phyloP scores from a whole-genome alignment of 805 yeast genomes.

The Wickerhamomyces canadensis region DNA sequence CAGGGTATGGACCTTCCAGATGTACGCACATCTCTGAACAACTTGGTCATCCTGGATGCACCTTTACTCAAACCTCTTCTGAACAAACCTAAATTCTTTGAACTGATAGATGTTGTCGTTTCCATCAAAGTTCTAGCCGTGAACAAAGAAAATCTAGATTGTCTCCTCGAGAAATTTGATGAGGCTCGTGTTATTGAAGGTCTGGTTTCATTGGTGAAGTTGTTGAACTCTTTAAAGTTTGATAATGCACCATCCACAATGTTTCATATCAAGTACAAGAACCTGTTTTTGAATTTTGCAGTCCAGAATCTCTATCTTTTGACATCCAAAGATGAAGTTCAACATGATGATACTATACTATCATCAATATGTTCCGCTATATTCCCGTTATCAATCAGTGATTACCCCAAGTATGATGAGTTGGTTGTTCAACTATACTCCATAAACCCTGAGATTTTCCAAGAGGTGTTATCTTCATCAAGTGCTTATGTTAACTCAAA shows the following conservation, averaged over 20 bases:
- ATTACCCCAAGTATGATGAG: slow-evolving; percentile 22
- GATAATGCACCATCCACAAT: slow-evolving; percentile 21
- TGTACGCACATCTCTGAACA: slow-evolving; percentile 15
- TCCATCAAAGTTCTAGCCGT: slow-evolving; percentile 29
- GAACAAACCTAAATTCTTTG: slow-evolving; percentile 21
- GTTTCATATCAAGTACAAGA: slow-evolving; percentile 22
- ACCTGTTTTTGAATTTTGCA: slow-evolving; percentile 14
- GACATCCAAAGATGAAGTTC: slow-evolving; percentile 11
- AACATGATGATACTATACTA: slow-evolving; percentile 1
- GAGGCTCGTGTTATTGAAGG: slow-evolving; percentile 10
- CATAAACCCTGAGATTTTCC: slow-evolving; percentile 7
- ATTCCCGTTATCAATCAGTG: slow-evolving; percentile 23
- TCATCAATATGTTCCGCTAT: slow-evolving; percentile 9
- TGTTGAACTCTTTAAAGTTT: slow-evolving; percentile 16
- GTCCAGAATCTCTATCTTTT: slow-evolving; percentile 17
- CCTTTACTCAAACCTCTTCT: slow-evolving; percentile 26
- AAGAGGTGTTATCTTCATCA: slow-evolving; percentile 2
- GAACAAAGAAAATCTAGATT: slow-evolving; percentile 19
- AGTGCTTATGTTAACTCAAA: slow-evolving; percentile 18
- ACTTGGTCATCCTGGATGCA: slow-evolving; percentile 24
- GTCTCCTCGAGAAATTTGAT: slow-evolving; percentile 13
- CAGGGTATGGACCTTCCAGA: slow-evolving; percentile 4
- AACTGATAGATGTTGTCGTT: slow-evolving; percentile 21
- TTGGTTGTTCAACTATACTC: slow-evolving; percentile 13
- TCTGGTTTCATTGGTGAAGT: slow-evolving; percentile 12